These are phyloP conservation scores for Puccinia triticina DNA, from an alignment of 1,284 basidiomycete species.

Conservation along the genomic window DNA sequence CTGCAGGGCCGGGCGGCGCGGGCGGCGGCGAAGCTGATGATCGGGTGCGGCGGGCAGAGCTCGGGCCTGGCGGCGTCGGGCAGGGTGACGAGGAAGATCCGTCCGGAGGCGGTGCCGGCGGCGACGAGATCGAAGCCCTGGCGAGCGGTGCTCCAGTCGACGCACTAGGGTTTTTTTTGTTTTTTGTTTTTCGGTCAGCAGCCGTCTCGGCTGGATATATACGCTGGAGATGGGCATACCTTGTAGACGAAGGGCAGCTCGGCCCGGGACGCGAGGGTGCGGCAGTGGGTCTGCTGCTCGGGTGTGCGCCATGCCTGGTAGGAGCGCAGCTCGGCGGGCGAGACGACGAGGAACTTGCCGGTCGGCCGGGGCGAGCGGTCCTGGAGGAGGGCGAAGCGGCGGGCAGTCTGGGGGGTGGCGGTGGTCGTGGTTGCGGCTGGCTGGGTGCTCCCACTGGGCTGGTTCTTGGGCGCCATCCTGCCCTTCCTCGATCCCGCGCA, in stretches of 20 bases:
- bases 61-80: neutral
- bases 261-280: neutral
- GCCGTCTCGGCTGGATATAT: too few relatives aligned
- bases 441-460: too few relatives aligned
- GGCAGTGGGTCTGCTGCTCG: neutral
- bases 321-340: neutral
- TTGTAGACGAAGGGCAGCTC: slow-evolving; percentile 14
- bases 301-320: neutral
- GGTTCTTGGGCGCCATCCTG: too few relatives aligned
- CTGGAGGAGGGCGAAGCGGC: slow-evolving; percentile 8
- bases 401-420: neutral
- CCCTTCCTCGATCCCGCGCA: too few relatives aligned
- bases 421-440: neutral
- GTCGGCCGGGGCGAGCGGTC: neutral
- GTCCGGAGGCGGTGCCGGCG: slow-evolving; percentile 21
- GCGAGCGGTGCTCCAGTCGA: slow-evolving; percentile 35
- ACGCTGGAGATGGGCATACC: too few relatives aligned
- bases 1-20: slow-evolving; percentile 8
- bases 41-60: slow-evolving; percentile 5
- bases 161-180: too few relatives aligned
- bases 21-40: slow-evolving; percentile 14
- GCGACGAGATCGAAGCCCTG: slow-evolving; percentile 42
- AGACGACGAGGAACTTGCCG: slow-evolving; percentile 24
- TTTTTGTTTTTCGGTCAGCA: too few relatives aligned
- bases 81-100: slow-evolving; percentile 15